phyloP scores from a whole-genome alignment of 2,329 filamentous ascomycete species.

The Fusarium caatingaense region DNA sequence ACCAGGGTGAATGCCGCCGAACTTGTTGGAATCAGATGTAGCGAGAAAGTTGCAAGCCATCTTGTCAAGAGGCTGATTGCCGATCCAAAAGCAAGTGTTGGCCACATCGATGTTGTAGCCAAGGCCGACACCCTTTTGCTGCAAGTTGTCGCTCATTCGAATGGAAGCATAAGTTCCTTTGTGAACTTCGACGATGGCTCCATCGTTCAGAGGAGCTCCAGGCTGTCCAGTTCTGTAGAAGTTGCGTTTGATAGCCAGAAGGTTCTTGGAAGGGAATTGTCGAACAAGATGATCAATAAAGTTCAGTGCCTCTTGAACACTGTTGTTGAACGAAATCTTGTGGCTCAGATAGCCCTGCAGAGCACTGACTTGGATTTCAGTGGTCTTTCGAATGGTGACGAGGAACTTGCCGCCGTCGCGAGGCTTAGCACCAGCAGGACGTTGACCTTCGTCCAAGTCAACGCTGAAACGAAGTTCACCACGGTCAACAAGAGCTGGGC shows the following conservation, averaged over 20 bases:
- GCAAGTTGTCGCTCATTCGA: conserved; percentile 70
- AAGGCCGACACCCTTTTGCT: conserved; percentile 69
- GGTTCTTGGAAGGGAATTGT: conserved; percentile 75
- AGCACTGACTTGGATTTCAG: conserved; percentile 73
- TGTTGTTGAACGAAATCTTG: conserved; percentile 69
- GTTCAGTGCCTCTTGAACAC: conserved; percentile 83
- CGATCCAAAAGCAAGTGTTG: conserved; percentile 88
- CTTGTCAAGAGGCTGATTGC: conserved; percentile 53
- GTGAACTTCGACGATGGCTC: conserved; percentile 75
- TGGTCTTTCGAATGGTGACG: conserved; percentile 72
- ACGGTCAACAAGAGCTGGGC: conserved; percentile 54
- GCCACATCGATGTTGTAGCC: conserved; percentile 91
- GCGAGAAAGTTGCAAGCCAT: conserved; percentile 52
- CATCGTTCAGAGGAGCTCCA: conserved; percentile 66
- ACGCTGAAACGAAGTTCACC: conserved; percentile 69
- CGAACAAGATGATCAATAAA: conserved; percentile 93
- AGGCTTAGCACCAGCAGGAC: conserved; percentile 50
- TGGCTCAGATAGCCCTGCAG: conserved; percentile 75
- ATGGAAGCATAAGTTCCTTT: conserved; percentile 93
- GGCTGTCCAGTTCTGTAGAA: conserved; percentile 75
- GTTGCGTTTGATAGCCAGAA: conserved; percentile 80
- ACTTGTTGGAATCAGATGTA: conserved; percentile 46
- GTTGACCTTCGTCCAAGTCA: conserved; percentile 77
- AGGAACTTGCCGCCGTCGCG: conserved; percentile 63
- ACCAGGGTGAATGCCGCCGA: conserved; percentile 39